Conservation (phyloP, 768 basidiomycete species). For the Boletales sp. region DNA sequence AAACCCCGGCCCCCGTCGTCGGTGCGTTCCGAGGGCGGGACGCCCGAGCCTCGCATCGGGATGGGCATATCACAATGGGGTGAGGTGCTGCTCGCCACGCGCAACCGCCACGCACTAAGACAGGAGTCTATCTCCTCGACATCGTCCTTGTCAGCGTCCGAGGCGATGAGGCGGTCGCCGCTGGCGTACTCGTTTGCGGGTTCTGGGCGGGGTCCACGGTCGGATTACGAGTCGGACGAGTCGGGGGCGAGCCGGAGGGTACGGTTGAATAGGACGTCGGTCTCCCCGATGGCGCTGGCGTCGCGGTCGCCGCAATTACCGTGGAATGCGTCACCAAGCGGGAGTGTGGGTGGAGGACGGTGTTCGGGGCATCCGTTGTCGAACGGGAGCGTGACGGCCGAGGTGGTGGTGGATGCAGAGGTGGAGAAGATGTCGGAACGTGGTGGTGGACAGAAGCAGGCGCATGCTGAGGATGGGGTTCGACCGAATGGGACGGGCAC, state of each 20-base stretch:
- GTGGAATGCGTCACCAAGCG: conserved; percentile 31
- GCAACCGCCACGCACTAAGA: conserved; percentile 36
- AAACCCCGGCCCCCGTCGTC: conserved; percentile 2
- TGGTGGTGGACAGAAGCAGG: conserved; percentile 25
- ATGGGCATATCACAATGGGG: conserved; percentile 40
- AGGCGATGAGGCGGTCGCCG: conserved; percentile 34
- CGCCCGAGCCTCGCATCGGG: conserved; percentile 26
- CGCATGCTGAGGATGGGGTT: conserved; percentile 17
- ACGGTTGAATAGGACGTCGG: conserved; percentile 59
- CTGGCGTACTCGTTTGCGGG: conserved; percentile 17
- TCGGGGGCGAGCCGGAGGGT: conserved; percentile 48
- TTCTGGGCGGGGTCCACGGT: conserved; percentile 27
- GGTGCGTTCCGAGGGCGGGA: conserved; percentile 36
- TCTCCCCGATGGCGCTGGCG: conserved; percentile 69
- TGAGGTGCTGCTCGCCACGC: conserved; percentile 39
- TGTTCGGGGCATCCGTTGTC: conserved; percentile 11
- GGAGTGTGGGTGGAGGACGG: conserved; percentile 36
- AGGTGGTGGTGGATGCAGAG: conserved; percentile 20
- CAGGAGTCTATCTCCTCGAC: conserved; percentile 60
- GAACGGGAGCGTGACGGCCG: conserved; percentile 13
- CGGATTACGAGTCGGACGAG: conserved; percentile 58
- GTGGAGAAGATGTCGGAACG: conserved; percentile 19
- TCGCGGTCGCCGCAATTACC: conserved; percentile 37
- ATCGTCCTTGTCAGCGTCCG: conserved; percentile 61
- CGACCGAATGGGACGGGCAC: neutral